Percentiles rank a stretch among this genome's conserved stretches.
These are phyloP conservation scores for Cylindrodendrum hubeiense DNA, from an alignment of 2,329 filamentous ascomycete genomes.

Conservation along the genomic window DNA sequence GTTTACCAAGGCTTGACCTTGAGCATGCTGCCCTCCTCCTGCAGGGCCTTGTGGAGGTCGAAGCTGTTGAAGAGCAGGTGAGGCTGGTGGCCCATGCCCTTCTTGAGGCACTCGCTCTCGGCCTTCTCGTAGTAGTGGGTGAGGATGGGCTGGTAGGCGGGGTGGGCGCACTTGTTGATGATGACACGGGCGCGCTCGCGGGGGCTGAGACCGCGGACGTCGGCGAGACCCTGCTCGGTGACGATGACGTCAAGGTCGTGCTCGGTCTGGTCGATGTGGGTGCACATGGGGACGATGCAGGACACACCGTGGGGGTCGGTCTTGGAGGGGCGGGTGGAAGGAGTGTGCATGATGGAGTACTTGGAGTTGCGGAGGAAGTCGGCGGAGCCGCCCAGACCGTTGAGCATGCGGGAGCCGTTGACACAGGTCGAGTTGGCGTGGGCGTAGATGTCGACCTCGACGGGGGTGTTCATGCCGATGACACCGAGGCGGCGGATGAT, in stretches of 20 bases:
- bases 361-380: conserved; percentile 85
- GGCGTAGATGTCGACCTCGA: conserved; percentile 94
- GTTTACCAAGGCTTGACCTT: conserved; percentile 77
- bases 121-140: conserved; percentile 87
- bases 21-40: conserved; percentile 86
- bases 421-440: conserved; percentile 93
- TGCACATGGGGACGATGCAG: conserved; percentile 95
- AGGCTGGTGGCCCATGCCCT: conserved; percentile 92
- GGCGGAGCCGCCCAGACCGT: conserved; percentile 84
- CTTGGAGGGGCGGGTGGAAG: conserved; percentile 83
- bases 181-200: conserved; percentile 86
- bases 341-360: conserved; percentile 95
- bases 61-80: conserved; percentile 89
- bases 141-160: conserved; percentile 85
- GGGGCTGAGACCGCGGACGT: conserved; percentile 85
- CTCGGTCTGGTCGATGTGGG: conserved; percentile 92
- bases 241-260: conserved; percentile 93
- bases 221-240: conserved; percentile 80
- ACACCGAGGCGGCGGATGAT: conserved; percentile 89
- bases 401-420: conserved; percentile 89
- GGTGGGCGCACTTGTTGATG: conserved; percentile 88
- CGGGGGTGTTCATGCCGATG: conserved; percentile 95
- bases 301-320: conserved; percentile 84
- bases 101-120: conserved; percentile 86
- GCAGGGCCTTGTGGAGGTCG: conserved; percentile 88